Base-by-base conservation (phyloP, 2,329 filamentous ascomycete species). In the Fusarium nematophilum region DNA sequence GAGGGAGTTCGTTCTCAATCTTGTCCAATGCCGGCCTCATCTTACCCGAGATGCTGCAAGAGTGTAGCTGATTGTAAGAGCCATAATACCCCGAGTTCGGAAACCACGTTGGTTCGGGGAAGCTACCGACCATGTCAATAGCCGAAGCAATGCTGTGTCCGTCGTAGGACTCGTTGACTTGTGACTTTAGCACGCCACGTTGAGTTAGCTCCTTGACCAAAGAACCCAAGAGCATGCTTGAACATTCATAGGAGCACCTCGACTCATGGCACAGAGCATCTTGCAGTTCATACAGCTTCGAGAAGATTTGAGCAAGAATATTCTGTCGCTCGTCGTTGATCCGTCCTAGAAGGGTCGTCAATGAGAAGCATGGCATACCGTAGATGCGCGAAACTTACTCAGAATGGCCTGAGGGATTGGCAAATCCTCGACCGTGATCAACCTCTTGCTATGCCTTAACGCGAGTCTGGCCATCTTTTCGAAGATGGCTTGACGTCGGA, bases 181-280 rank as follows among this genome's bases (percentile, higher is more conserved):
- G 40, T 34, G 21, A 59, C 9, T 40, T 38, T 6, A 53, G 38
- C 11, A 53, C 33, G 1, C 23, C 37, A 6, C 29, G 13, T 33
- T n/a, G 23, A 14, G 10, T 46, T 31, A 60, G 30, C n/a, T 53
- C 15, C 7, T 57, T 65, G 6, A 43, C 54, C 10, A 68, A 21
- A 3, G 56, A 46, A 23, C 66, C 64, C 7, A 68, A 53, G 9
- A 65, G 39, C 10, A 62, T 56, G 3, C 57, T 52, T 6, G 52
- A 59, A 18, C 62, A 68, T 15, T 54, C 59, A 25, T 53, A 57
- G 15, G 33, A 48, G 45, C 57, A 68, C 25, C 10, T 36, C 1
- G 6, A 8, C 18, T 33, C 15, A 4, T 7, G 13, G 3, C 27
- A 13, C 9, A 51, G 13, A 9, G 4, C 17, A n/a, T 54, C 36